Evolutionary conservation across 2,329 filamentous ascomycete species (phyloP), one percentile per base, ranked within the genome.

Genomic region (Cercospora sesami): DNA sequence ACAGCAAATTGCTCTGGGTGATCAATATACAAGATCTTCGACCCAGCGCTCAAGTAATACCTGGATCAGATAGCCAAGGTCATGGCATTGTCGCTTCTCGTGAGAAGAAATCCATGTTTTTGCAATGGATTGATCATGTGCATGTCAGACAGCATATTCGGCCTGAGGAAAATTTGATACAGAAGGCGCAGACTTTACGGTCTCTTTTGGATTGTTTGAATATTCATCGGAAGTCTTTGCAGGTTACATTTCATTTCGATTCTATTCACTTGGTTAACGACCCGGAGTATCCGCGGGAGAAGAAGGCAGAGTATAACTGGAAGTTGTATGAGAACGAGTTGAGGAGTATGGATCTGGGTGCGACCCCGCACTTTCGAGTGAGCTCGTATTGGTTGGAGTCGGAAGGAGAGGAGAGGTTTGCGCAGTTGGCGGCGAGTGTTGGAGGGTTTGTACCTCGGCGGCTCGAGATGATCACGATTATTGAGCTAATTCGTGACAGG

Each of bases 61-160:
- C 9, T n/a, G 48, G 12, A 28, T 2, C 21, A 4, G 23, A 30
- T 8, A 30, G 23, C 14, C 5, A 28, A 28, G 4, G 6, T 4
- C 14, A n/a, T 4, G 48, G 1, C 12, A 63, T 67, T 4, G 10
- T 51, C 4, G 64, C 66, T 4, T 36, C 36, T 5, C 63, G 63
- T 2, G 53, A 30, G 10, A 59, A 18, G 53, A 53, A 55, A n/a
- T 66, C 66, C 16, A 45, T 66, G 3, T 70, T 70, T 28, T 59
- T 68, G 65, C 63, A 58, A 31, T 64, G 68, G 63, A 48, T 68
- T n/a, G 53, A 51, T 21, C 65, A 70, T 33, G 63, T 66, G 14
- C 61, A 68, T 21, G 55, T 70, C 14, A 45, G 68, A 23, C 66
- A 70, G 31, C 66, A 70, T 14, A 66, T 70, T 26, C 55, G 64